Base-by-base conservation (phyloP, 2,329 filamentous ascomycete species). In the Diaporthe australafricana region DNA sequence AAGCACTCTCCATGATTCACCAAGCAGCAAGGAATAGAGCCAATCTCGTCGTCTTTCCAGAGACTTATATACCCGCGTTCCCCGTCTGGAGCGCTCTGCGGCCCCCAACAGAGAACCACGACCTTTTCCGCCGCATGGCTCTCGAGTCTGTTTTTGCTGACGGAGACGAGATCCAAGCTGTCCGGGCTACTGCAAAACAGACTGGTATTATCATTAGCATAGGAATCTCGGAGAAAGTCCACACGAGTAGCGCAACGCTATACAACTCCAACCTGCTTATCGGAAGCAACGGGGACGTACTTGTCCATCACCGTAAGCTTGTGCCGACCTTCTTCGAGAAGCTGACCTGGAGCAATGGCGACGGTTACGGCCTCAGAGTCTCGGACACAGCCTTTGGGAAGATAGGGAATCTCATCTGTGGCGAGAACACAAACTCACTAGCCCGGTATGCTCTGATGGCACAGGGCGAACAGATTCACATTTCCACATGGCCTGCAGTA, bases 181-280 rank as follows among this genome's bases (percentile, higher is more conserved):
- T 75, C 20, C 48, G 52, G 22, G 68, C 67, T 11, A 69, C 74
- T 20, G 72, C 67, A 20, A 63, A 67, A 55, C 72, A 75, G 27
- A 73, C 70, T 9, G 52, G 57, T 12, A 66, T 72, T 17, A 72
- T 70, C 47, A 70, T 73, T 22, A 68, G 73, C 27, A 63, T 75
- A 22, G 74, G 74, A 7, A 63, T 75, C 47, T 74, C 70, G 27
- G 74, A 75, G 42, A 67, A 62, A 20, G 70, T 72, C 32, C 53
- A 60, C 17, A 50, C 57, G 40, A 75, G 72, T 22, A 75, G 72
- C 16, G 74, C 72, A 5, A 75, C 74, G 3, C 62, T 75, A 6
- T 75, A 48, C 45, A 75, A 75, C 25, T 74, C 72, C n/a, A 68
- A 74, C n/a, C 72, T 75, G 14, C 72, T 75, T 55, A 72, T 75